Evolutionary conservation across 495 filamentous ascomycete species (phyloP).

Genomic region (Penicillium cinerascens): DNA sequence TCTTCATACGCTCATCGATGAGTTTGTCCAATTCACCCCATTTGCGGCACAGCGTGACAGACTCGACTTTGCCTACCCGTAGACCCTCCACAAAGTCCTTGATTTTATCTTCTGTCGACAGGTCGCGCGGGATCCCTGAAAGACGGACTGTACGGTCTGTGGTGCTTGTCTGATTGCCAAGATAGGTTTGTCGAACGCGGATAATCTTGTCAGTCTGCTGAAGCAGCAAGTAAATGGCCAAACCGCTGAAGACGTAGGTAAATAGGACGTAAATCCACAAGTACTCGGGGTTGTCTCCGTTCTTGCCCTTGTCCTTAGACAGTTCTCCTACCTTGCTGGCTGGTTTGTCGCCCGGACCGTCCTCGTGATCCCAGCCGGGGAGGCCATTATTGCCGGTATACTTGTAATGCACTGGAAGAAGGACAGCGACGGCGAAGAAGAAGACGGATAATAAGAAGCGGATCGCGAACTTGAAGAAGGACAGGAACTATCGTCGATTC

Average conservation of each 20-base stretch:
- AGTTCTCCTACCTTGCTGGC: constrained; percentile 5
- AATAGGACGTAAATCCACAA: constrained; percentile 94
- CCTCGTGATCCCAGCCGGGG: constrained; percentile 36
- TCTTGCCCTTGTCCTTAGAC: constrained; percentile 30
- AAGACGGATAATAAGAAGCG: constrained; percentile 75
- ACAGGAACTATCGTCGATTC: constrained; percentile 61
- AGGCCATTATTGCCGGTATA: constrained; percentile 51
- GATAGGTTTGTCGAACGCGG: constrained; percentile 79
- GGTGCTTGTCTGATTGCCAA: constrained; percentile 87
- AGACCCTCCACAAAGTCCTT: constrained; percentile 84
- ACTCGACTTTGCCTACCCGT: constrained; percentile 89
- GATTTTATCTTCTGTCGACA: constrained; percentile 78
- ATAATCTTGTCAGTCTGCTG: constrained; percentile 81
- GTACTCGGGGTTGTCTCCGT: constrained; percentile 48
- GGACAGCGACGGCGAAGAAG: constrained; percentile 72
- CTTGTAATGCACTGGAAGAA: constrained; percentile 79
- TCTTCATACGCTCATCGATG: constrained; percentile 60
- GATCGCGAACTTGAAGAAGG: constrained; percentile 91
- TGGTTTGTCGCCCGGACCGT: constrained; percentile 13
- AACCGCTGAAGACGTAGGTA: constrained; percentile 80
- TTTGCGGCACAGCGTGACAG: constrained; percentile 78
- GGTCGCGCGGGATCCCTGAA: constrained; percentile 78
- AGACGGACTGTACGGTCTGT: constrained; percentile 92
- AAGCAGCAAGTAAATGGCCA: constrained; percentile 80
- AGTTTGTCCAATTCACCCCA: constrained; percentile 81